phyloP scores from a whole-genome alignment of 163 green algal genomes.

The Chlorella variabilis region DNA sequence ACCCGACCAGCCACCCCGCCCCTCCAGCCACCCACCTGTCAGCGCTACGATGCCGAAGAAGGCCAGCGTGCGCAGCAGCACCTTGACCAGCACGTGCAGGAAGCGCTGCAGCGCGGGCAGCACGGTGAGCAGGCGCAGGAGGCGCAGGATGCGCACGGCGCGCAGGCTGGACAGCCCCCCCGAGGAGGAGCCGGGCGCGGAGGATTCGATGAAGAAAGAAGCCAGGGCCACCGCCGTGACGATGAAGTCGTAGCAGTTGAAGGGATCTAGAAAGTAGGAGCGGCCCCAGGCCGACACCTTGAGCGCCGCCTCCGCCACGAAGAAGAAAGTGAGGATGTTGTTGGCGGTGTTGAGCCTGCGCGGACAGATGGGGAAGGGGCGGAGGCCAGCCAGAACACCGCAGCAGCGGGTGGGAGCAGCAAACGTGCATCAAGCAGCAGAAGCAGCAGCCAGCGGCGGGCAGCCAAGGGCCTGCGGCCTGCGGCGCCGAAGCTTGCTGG shows the following conservation, averaged over 20 bases:
- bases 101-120: constrained; percentile 13
- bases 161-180: background rate
- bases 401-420: too few species aligned
- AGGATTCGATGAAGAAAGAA: background rate
- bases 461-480: too few species aligned
- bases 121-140: constrained; percentile 14
- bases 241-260: background rate
- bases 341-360: constrained; percentile 1
- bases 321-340: background rate
- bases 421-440: too few species aligned
- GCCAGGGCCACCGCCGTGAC: background rate
- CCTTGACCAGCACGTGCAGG: background rate
- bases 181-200: background rate
- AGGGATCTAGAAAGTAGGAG: background rate
- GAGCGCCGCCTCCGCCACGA: constrained; percentile 1
- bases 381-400: too few species aligned
- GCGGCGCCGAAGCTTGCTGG: too few species aligned
- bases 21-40: background rate
- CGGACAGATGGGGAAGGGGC: too few species aligned
- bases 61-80: background rate
- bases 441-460: too few species aligned
- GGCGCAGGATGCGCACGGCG: constrained; percentile 3
- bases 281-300: background rate
- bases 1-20: too few species aligned
- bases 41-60: constrained; percentile 5